These are phyloP conservation scores for Diplosphaera chodatii DNA, from an alignment of 139 green algal genomes.

Conservation along the genomic window DNA sequence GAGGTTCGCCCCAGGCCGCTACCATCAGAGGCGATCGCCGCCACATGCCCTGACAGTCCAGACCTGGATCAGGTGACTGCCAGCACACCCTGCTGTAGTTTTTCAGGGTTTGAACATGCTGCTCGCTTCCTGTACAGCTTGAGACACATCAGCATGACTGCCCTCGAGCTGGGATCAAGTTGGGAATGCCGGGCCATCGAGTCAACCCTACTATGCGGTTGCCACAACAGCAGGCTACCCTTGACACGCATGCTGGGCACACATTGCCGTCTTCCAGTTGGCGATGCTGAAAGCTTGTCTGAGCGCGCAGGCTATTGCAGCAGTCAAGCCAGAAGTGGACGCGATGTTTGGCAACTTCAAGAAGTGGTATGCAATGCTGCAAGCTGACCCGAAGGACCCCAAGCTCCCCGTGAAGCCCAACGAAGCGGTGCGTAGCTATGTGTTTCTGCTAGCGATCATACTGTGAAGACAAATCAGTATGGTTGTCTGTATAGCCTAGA, in stretches of 20 bases:
- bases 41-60: background rate
- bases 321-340: background rate
- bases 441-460: background rate
- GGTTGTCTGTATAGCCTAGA: too few species aligned
- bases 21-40: background rate
- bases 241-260: too few species aligned
- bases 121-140: too few species aligned
- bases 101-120: too few species aligned
- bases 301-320: background rate
- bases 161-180: too few species aligned
- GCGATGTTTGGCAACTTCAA: background rate
- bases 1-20: background rate
- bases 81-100: too few species aligned
- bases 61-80: background rate
- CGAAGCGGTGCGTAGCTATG: background rate
- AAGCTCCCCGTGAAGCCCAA: background rate
- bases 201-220: too few species aligned
- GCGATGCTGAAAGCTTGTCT: background rate
- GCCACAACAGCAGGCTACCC: too few species aligned
- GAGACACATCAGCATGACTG: too few species aligned
- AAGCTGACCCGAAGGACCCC: background rate
- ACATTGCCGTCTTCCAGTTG: background rate
- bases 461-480: too few species aligned
- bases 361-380: background rate
- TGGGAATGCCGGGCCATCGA: too few species aligned